Evolutionary conservation across 441 rosid species (phyloP).

Genomic region (Gossypium armourianum): DNA sequence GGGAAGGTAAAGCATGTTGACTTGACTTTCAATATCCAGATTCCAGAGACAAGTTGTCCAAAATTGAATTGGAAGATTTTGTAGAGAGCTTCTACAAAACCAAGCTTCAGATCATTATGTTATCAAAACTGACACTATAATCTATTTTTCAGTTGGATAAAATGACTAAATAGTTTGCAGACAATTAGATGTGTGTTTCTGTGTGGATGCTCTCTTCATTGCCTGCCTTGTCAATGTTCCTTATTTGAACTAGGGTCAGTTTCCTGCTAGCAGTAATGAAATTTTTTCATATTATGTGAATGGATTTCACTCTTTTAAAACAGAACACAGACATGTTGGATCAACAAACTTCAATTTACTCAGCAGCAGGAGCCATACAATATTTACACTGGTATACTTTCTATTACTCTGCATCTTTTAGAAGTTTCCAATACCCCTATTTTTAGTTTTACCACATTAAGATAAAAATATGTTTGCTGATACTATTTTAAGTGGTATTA

Average conservation of each 20-base stretch:
- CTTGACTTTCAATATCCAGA: slow-evolving; percentile 18
- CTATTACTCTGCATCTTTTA: not conserved
- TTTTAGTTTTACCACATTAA: not conserved
- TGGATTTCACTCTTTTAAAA: slow-evolving; percentile 21
- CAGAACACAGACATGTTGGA: slow-evolving; percentile 98
- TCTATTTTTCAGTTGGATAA: slow-evolving; percentile 2
- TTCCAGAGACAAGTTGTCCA: slow-evolving; percentile 3
- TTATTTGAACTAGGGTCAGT: not conserved
- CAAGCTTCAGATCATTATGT: not conserved
- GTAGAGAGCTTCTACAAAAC: not conserved
- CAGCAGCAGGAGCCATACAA: slow-evolving; percentile 98
- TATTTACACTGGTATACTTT: slow-evolving; percentile 71
- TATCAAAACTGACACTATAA: not conserved
- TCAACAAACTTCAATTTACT: slow-evolving; percentile 89
- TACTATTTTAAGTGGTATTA: not conserved
- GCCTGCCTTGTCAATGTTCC: slow-evolving; percentile 5
- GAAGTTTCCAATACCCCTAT: not conserved
- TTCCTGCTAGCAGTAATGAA: slow-evolving; percentile 1
- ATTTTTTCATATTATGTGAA: slow-evolving; percentile 16
- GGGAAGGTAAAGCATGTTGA: slow-evolving; percentile 67
- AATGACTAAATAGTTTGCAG: not conserved
- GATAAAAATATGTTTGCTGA: not conserved
- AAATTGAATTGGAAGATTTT: not conserved
- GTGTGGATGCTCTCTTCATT: slow-evolving; percentile 9
- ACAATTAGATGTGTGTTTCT: not conserved